Conservation (phyloP, 495 filamentous ascomycete genomes). For the Neurospora tetraspora region DNA sequence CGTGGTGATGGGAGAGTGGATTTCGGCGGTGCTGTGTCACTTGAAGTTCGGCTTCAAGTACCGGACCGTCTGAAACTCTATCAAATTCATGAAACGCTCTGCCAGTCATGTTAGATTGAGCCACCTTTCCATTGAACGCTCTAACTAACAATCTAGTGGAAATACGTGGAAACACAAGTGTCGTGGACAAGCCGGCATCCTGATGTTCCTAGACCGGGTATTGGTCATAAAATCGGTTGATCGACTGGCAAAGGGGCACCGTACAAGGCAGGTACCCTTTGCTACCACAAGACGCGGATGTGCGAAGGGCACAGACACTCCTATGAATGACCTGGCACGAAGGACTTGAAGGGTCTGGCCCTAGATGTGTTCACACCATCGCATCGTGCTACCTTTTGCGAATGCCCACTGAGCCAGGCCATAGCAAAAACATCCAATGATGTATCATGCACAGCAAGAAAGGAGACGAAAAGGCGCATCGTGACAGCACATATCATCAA, state of each 20-base stretch:
- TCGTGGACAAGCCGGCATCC: too few relatives aligned
- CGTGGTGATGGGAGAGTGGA: background rate
- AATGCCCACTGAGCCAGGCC: background rate
- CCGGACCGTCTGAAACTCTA: background rate
- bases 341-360: background rate
- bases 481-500: background rate
- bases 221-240: background rate
- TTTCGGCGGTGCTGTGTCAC: background rate
- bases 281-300: background rate
- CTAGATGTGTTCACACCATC: background rate
- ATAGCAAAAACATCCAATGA: background rate
- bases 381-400: background rate
- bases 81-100: background rate
- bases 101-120: background rate
- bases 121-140: background rate
- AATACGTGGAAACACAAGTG: background rate
- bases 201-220: background rate
- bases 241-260: background rate
- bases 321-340: background rate
- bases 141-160: background rate
- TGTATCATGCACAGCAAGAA: background rate
- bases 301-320: background rate
- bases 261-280: background rate
- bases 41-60: background rate
- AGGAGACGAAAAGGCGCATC: background rate